Evolutionary conservation across 1,139 yeast species (phyloP).

Genomic region (Meyerozyma athensensis): DNA sequence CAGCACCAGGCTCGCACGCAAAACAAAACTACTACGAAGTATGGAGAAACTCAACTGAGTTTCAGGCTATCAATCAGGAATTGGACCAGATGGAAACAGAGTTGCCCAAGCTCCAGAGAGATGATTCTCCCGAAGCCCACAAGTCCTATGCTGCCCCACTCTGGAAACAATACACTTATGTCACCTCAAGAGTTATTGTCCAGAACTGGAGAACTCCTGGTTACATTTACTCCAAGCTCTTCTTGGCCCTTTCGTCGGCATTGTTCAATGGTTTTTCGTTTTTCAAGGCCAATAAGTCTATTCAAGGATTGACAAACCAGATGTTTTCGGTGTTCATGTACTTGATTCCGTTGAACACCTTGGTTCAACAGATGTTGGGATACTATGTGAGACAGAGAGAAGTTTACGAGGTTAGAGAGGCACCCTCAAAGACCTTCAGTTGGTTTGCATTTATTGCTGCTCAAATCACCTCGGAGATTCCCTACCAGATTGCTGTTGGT

Average conservation of each 20-base stretch:
- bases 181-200: conserved; percentile 51
- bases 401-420: conserved; percentile 84
- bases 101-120: conserved; percentile 33
- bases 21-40: conserved; percentile 60
- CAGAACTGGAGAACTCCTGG: conserved; percentile 76
- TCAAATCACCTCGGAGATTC: conserved; percentile 34
- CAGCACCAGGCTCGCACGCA: conserved; percentile 73
- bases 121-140: conserved; percentile 27
- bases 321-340: conserved; percentile 71
- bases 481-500: conserved; percentile 31
- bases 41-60: conserved; percentile 60
- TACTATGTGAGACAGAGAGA: conserved; percentile 67
- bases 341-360: conserved; percentile 53
- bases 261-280: conserved; percentile 73
- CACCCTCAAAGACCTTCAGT: conserved; percentile 58
- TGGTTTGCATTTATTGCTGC: conserved; percentile 43
- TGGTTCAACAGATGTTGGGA: conserved; percentile 73
- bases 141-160: conserved; percentile 43
- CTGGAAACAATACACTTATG: conserved; percentile 46
- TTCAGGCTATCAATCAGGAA: conserved; percentile 36
- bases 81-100: conserved; percentile 43
- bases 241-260: conserved; percentile 46
- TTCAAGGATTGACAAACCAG: conserved; percentile 59
- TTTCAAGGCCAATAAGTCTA: conserved; percentile 58
- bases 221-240: conserved; percentile 63